phyloP scores from a whole-genome alignment of 768 basidiomycete species.

The Lyophyllum shimeji region DNA sequence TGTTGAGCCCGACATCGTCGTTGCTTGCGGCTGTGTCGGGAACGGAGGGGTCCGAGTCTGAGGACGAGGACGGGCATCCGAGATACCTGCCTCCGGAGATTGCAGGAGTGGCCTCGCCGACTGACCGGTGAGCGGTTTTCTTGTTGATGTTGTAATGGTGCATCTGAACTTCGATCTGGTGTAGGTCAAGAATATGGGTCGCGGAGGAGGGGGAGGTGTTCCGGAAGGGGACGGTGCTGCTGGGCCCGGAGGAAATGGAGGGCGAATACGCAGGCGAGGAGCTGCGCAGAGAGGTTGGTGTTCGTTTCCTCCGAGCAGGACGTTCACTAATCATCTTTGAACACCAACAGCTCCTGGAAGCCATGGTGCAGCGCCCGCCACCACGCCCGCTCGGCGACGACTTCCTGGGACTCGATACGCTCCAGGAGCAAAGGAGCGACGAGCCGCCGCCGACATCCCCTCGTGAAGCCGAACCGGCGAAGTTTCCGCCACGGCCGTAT shows the following conservation, averaged over 20 bases:
- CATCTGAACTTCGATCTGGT: too few species aligned
- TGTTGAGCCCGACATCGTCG: slow-evolving; percentile 68
- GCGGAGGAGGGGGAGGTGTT: slow-evolving; percentile 97
- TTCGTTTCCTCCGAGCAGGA: background rate
- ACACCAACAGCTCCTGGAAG: too few species aligned
- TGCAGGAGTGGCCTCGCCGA: slow-evolving; percentile 36
- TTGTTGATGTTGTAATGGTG: background rate
- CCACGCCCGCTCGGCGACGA: slow-evolving; percentile 54
- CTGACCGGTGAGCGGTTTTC: slow-evolving; percentile 44
- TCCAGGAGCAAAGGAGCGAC: slow-evolving; percentile 13
- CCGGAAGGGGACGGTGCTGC: slow-evolving; percentile 80
- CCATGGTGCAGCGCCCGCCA: background rate
- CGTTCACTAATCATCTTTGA: too few species aligned
- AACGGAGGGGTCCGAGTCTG: slow-evolving; percentile 51
- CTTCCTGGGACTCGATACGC: slow-evolving; percentile 39
- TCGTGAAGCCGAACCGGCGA: slow-evolving; percentile 23
- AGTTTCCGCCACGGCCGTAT: slow-evolving; percentile 57
- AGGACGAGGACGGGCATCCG: slow-evolving; percentile 41
- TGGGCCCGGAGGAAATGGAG: slow-evolving; percentile 86
- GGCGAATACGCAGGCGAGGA: slow-evolving; percentile 89
- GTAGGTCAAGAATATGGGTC: slow-evolving; percentile 76
- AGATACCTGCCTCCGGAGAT: slow-evolving; percentile 33
- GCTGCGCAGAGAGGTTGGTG: slow-evolving; percentile 70
- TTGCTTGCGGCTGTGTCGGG: slow-evolving; percentile 35
- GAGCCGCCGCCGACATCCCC: slow-evolving; percentile 28